Conservation (phyloP, 257 asterid genomes). For the Schizonepeta tenuifolia region DNA sequence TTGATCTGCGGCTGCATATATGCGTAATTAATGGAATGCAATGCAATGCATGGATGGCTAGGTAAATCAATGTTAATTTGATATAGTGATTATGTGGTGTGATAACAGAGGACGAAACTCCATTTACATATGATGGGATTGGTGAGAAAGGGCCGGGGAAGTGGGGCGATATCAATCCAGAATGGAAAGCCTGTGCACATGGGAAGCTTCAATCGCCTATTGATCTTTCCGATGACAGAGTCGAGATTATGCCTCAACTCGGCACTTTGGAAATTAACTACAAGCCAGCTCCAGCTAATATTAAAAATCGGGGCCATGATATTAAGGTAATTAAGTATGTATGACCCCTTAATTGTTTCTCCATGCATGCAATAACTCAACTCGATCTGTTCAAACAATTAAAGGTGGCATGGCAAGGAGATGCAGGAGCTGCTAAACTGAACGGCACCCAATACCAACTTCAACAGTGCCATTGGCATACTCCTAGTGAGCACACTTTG, state of each 20-base stretch:
- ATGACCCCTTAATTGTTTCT: too few species aligned
- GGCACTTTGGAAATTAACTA: slow-evolving; percentile 45
- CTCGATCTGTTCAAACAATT: neutral
- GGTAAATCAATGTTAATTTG: too few species aligned
- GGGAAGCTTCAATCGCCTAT: slow-evolving; percentile 76
- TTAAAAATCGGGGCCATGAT: slow-evolving; percentile 70
- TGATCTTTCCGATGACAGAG: slow-evolving; percentile 44
- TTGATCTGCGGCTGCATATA: too few species aligned
- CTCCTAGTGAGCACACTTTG: slow-evolving; percentile 80
- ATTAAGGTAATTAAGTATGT: too few species aligned
- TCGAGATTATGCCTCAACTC: slow-evolving; percentile 17
- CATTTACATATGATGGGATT: slow-evolving; percentile 45
- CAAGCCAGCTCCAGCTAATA: slow-evolving; percentile 53
- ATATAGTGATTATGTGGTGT: neutral
- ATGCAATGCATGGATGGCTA: too few species aligned
- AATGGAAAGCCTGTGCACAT: slow-evolving; percentile 52
- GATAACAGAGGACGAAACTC: slow-evolving; percentile 48
- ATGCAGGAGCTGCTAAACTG: slow-evolving; percentile 58
- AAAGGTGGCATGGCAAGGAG: slow-evolving; percentile 67
- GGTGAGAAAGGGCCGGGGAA: slow-evolving; percentile 53
- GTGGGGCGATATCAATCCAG: slow-evolving; percentile 52
- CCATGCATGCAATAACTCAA: too few species aligned
- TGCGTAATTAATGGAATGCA: too few species aligned
- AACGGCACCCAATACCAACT: slow-evolving; percentile 50
- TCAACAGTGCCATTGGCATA: slow-evolving; percentile 75